Conservation (phyloP, 2,329 filamentous ascomycete genomes). For the Seiridium cupressi region DNA sequence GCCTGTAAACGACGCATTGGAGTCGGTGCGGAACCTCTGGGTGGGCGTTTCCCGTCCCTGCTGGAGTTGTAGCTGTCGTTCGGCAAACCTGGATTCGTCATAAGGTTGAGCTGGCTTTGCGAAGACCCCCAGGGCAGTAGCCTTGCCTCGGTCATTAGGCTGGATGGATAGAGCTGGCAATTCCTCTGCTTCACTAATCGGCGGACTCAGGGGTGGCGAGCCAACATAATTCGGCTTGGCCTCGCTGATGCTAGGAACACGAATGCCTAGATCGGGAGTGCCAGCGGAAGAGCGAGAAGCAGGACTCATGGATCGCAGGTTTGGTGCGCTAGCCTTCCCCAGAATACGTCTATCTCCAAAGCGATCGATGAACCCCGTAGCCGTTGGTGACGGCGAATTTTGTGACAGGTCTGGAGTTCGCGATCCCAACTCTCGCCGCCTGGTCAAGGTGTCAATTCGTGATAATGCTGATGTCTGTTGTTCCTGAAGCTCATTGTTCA, state of each 20-base stretch:
- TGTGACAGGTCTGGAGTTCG: constrained; percentile 49
- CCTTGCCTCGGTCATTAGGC: constrained; percentile 63
- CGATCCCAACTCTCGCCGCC: constrained; percentile 53
- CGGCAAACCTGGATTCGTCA: constrained; percentile 81
- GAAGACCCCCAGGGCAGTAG: constrained; percentile 31
- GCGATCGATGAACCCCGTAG: constrained; percentile 42
- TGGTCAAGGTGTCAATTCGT: constrained; percentile 76
- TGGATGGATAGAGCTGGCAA: constrained; percentile 62
- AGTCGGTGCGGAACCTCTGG: constrained; percentile 42
- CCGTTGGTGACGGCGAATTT: constrained; percentile 44
- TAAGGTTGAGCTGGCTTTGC: constrained; percentile 75
- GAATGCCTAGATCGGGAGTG: constrained; percentile 31
- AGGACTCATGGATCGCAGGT: constrained; percentile 59
- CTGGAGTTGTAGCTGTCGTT: constrained; percentile 79
- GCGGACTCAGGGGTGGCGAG: constrained; percentile 61
- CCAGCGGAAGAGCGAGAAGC: constrained; percentile 33
- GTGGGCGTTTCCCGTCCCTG: constrained; percentile 67
- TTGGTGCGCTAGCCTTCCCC: constrained; percentile 65
- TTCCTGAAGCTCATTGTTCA: constrained; percentile 77
- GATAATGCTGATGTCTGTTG: constrained; percentile 74
- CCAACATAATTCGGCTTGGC: constrained; percentile 33
- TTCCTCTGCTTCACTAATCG: constrained; percentile 73
- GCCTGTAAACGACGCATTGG: constrained; percentile 37
- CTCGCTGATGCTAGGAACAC: constrained; percentile 33
- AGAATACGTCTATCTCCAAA: constrained; percentile 44